A percentile compares a stretch with the other conserved stretches of the same genome.
Conservation (phyloP, 805 yeast species). For the Candida schatavii region DNA sequence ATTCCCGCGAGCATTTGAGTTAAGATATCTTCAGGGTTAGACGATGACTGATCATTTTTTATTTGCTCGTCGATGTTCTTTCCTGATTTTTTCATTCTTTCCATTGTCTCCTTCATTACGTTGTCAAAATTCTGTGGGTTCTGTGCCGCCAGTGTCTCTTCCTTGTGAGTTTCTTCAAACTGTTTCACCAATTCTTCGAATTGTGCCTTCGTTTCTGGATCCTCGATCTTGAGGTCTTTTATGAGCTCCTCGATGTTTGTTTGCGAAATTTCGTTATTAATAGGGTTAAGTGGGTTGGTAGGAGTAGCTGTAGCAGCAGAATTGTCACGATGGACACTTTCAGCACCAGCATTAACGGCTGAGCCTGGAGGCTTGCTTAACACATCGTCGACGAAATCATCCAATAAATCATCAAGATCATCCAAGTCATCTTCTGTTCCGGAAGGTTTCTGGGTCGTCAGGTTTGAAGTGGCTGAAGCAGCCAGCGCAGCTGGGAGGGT, state of each 20-base stretch:
- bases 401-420: constrained; percentile 80
- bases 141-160: constrained; percentile 25
- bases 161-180: constrained; percentile 33
- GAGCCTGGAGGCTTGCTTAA: constrained; percentile 62
- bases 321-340: constrained; percentile 1
- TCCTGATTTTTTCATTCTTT: constrained; percentile 76
- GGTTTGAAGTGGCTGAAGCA: constrained; percentile 4
- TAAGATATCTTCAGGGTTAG: constrained; percentile 53
- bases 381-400: constrained; percentile 76
- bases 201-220: constrained; percentile 51
- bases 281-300: constrained; percentile 30
- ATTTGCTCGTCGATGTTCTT: constrained; percentile 60
- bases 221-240: constrained; percentile 46
- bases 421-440: constrained; percentile 52
- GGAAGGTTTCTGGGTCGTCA: constrained; percentile 1
- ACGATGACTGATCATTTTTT: constrained; percentile 41
- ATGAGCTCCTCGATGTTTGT: constrained; percentile 41
- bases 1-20: constrained; percentile 55
- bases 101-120: constrained; percentile 77
- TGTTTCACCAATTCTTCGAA: constrained; percentile 48
- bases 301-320: constrained; percentile 22
- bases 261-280: constrained; percentile 29
- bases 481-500: constrained; percentile 1
- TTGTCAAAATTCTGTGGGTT: constrained; percentile 54
- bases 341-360: constrained; percentile 16